Base-by-base conservation (phyloP, 257 asterid species). In the Solanum peruvianum region DNA sequence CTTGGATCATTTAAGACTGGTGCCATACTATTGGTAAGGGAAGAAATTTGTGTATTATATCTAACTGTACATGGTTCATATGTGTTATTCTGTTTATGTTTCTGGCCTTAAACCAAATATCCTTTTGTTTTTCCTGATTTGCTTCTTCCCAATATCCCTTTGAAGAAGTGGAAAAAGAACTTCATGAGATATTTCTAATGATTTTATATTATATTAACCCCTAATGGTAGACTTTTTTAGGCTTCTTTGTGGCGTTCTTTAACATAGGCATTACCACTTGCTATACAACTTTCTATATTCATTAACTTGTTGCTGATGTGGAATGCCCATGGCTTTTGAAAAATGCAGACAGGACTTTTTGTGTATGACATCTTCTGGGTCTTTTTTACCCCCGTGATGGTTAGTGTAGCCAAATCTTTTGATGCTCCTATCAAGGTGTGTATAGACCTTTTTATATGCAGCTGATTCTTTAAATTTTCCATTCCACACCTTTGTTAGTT, bases 1-100 rank as follows among this genome's bases (percentile, higher is more conserved):
- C 99, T 97, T 88, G 99, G 99, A 88, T 97, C 99, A 70, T 97
- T 97, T 88, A 96, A 96, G 94, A 96, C 98, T 87, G 99, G 99
- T 39, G 98, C 94, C 82, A 97, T 96, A 86, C 98, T 96, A 88
- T 92, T 97, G 98, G 99, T 97, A 92, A 91, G 95, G 8, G 82
- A 87, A 18, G 25, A 14, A 42, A 25, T 58, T 47, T 72, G 45
- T 39, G 18, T 81, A 27, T 1, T 73, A 33, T 62, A 49, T 80
- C 1, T 56, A 11, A n/a, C 0, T 70, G 3, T 70, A 71, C 47
- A 21, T 20, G 23, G 62, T 20, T 44, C 42, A 84, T 29, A 84
- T 60, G 60, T 39, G 49, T 47, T 45, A 85, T 80, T 45, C 66
- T 45, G 66, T 47, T 18, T 31, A 41, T 85, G 39, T 77, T 27